A percentile compares a stretch with the other conserved stretches of the same genome.
Conservation (phyloP, 805 yeast genomes). For the Sugiyamaella americana region DNA sequence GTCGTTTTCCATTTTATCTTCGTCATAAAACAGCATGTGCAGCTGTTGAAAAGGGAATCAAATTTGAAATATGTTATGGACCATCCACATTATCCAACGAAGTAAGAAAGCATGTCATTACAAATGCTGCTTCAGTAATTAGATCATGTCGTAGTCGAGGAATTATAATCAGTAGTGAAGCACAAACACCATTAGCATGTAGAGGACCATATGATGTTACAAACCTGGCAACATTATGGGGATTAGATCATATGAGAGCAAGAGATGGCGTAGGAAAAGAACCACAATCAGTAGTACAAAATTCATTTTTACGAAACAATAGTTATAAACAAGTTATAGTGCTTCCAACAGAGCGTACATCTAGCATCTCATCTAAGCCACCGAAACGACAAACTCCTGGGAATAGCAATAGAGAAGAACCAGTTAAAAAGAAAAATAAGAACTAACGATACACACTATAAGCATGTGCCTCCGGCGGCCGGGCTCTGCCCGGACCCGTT, state of each 20-base stretch:
- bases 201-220: slow-evolving; percentile 65
- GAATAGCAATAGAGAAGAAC: not conserved
- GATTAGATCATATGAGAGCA: slow-evolving; percentile 60
- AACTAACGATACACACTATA: not conserved
- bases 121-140: slow-evolving; percentile 66
- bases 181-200: slow-evolving; percentile 44
- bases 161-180: slow-evolving; percentile 72
- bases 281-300: slow-evolving; percentile 60
- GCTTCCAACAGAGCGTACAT: not conserved
- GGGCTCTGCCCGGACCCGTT: not conserved
- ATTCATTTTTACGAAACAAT: slow-evolving; percentile 65
- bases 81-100: slow-evolving; percentile 22
- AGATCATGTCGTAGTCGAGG: slow-evolving; percentile 82
- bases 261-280: slow-evolving; percentile 51
- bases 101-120: slow-evolving; percentile 55
- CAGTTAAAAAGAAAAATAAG: not conserved
- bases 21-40: slow-evolving; percentile 81
- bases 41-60: slow-evolving; percentile 76
- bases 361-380: not conserved
- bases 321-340: slow-evolving; percentile 66
- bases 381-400: not conserved
- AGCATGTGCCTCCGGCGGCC: not conserved
- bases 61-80: slow-evolving; percentile 68
- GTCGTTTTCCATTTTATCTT: slow-evolving; percentile 65
- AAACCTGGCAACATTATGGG: slow-evolving; percentile 60